These are phyloP conservation scores for Fusarium bactridioides DNA, from an alignment of 2,329 filamentous ascomycete species.

Conservation along the genomic window DNA sequence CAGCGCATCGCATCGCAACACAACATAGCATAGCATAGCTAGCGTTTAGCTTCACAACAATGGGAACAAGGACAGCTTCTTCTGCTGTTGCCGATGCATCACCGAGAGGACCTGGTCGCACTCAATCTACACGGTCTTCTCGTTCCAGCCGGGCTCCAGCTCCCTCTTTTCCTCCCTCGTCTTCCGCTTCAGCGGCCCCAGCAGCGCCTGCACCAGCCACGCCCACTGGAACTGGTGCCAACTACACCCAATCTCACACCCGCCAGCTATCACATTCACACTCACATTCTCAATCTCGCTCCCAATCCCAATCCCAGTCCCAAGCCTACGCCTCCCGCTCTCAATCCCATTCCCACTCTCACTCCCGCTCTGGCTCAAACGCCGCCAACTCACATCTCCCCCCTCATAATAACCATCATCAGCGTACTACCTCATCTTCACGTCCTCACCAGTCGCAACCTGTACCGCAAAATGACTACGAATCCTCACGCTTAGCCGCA, in stretches of 20 bases:
- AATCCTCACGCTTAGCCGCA: slow-evolving; percentile 72
- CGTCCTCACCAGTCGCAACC: slow-evolving; percentile 52
- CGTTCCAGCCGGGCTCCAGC: slow-evolving; percentile 37
- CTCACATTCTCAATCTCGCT: slow-evolving; percentile 33
- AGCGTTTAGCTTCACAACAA: slow-evolving; percentile 6
- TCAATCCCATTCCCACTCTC: slow-evolving; percentile 36
- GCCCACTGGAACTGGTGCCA: slow-evolving; percentile 35
- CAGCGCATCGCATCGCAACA: neutral
- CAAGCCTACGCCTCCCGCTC: slow-evolving; percentile 29
- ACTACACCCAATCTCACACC: slow-evolving; percentile 35
- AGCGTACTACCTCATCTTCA: slow-evolving; percentile 52
- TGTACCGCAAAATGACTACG: slow-evolving; percentile 72
- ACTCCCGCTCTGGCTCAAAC: slow-evolving; percentile 38
- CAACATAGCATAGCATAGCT: slow-evolving; percentile 11
- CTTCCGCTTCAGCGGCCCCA: slow-evolving; percentile 30
- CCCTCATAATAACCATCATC: slow-evolving; percentile 45
- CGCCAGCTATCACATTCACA: slow-evolving; percentile 40
- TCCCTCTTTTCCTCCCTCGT: slow-evolving; percentile 28
- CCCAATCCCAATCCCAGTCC: slow-evolving; percentile 28
- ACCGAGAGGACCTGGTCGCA: slow-evolving; percentile 44
- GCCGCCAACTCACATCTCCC: slow-evolving; percentile 39
- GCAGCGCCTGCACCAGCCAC: slow-evolving; percentile 34
- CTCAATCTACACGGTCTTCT: slow-evolving; percentile 47
- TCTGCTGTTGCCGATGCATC: slow-evolving; percentile 37
- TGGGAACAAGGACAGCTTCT: slow-evolving; percentile 39